These are phyloP conservation scores for Colletotrichum orchidophilum DNA, from an alignment of 2,329 filamentous ascomycete genomes.

Conservation along the genomic window DNA sequence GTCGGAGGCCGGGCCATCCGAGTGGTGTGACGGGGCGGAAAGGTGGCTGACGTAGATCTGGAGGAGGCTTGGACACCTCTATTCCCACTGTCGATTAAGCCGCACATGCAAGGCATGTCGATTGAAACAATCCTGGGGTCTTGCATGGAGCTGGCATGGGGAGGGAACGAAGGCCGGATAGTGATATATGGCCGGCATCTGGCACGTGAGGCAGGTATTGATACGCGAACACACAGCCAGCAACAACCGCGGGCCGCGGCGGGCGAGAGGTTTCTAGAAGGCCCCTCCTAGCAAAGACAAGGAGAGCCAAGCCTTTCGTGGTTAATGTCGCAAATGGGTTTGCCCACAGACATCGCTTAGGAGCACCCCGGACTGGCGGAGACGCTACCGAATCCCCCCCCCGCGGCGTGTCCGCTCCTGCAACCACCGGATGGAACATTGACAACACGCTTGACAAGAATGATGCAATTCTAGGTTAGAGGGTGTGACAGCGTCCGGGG, in stretches of 20 bases:
- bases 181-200: background rate
- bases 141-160: background rate
- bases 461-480: background rate
- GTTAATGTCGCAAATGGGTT: background rate
- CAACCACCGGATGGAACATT: slow-evolving; percentile 1
- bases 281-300: background rate
- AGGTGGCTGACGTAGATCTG: slow-evolving; percentile 18
- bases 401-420: background rate
- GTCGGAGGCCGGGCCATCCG: slow-evolving; percentile 14
- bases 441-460: slow-evolving; percentile 1
- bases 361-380: background rate
- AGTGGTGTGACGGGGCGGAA: slow-evolving; percentile 12
- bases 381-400: background rate
- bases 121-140: slow-evolving; percentile 15
- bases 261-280: background rate
- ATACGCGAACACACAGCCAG: background rate
- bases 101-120: background rate
- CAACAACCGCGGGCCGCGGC: background rate
- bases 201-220: slow-evolving; percentile 5
- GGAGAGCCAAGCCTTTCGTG: background rate
- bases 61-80: slow-evolving; percentile 7
- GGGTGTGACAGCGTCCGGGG: background rate
- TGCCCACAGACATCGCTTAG: background rate
- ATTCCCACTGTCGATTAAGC: background rate
- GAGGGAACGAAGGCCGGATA: background rate